Evolutionary conservation across 805 yeast species (phyloP).

Genomic region (Barnettozyma sp.): DNA sequence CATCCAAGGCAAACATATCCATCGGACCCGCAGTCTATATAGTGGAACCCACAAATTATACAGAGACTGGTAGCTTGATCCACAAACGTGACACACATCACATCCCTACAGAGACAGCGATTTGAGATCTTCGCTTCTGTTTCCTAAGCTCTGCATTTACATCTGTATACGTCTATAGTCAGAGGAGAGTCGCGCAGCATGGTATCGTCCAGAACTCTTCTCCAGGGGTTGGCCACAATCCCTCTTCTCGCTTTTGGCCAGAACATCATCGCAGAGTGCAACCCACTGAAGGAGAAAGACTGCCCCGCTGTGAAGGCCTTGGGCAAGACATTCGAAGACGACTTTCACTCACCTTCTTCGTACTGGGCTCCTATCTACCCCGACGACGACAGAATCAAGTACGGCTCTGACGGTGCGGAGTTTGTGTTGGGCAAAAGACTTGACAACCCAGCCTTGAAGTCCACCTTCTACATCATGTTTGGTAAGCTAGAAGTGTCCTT

Average conservation of each 20-base stretch:
- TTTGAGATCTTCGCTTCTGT: too few species aligned
- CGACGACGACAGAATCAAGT: conserved; percentile 36
- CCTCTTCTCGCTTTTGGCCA: conserved; percentile 8
- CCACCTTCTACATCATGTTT: conserved; percentile 81
- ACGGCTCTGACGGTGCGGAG: conserved; percentile 50
- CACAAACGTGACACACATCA: too few species aligned
- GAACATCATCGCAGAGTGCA: conserved; percentile 29
- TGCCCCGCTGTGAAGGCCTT: conserved; percentile 56
- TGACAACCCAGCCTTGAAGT: conserved; percentile 73
- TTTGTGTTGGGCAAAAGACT: conserved; percentile 54
- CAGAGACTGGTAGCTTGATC: too few species aligned
- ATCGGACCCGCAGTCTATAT: too few species aligned
- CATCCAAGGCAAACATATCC: too few species aligned
- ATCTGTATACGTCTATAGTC: not conserved
- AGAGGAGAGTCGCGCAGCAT: too few species aligned
- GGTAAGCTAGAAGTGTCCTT: conserved; percentile 72
- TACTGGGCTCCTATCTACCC: conserved; percentile 34
- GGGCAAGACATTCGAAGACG: conserved; percentile 45
- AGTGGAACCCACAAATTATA: too few species aligned
- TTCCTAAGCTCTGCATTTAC: not conserved
- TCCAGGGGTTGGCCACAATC: conserved; percentile 1
- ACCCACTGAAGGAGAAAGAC: conserved; percentile 34
- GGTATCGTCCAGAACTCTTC: not conserved
- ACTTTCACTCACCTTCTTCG: conserved; percentile 42
- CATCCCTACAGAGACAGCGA: too few species aligned